Percentiles rank a stretch among this genome's conserved stretches.
Conservation (phyloP, 2,329 filamentous ascomycete genomes). For the Coniochaeta sp. region DNA sequence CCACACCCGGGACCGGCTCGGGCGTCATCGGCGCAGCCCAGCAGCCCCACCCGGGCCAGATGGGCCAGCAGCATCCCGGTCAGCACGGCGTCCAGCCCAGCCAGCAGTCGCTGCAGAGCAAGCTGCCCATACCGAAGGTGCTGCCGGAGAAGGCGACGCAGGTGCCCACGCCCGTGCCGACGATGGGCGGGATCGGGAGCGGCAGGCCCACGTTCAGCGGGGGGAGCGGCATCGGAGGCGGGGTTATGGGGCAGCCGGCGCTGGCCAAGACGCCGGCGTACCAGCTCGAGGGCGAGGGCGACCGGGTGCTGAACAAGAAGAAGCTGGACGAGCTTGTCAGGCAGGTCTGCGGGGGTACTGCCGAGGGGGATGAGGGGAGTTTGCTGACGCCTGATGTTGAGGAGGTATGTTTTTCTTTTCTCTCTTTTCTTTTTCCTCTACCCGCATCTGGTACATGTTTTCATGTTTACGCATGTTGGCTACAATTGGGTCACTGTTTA, state of each 20-base stretch:
- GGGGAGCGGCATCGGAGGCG: constrained; percentile 68
- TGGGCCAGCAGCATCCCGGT: constrained; percentile 10
- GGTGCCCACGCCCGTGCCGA: constrained; percentile 64
- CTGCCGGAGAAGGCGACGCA: constrained; percentile 61
- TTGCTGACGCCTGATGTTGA: constrained; percentile 86
- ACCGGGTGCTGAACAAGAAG: constrained; percentile 93
- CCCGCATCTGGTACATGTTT: no score
- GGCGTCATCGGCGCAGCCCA: constrained; percentile 20
- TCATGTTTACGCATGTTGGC: background rate
- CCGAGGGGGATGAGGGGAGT: constrained; percentile 66
- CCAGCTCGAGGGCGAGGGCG: constrained; percentile 83
- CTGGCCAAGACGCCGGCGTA: constrained; percentile 75
- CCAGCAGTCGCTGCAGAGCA: constrained; percentile 39
- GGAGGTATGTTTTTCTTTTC: constrained; percentile 56
- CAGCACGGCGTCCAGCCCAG: constrained; percentile 33
- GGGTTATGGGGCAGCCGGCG: constrained; percentile 81
- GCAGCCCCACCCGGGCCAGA: constrained; percentile 17
- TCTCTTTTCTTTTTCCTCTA: no score
- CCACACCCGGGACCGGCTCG: constrained; percentile 16
- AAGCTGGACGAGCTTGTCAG: constrained; percentile 92
- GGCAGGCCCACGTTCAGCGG: constrained; percentile 77
- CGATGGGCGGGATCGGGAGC: constrained; percentile 53
- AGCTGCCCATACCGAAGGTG: constrained; percentile 77
- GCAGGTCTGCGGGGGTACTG: constrained; percentile 79
- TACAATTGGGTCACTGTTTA: no score